Base-by-base conservation (phyloP, 768 basidiomycete species). In the Mycena belliarum region DNA sequence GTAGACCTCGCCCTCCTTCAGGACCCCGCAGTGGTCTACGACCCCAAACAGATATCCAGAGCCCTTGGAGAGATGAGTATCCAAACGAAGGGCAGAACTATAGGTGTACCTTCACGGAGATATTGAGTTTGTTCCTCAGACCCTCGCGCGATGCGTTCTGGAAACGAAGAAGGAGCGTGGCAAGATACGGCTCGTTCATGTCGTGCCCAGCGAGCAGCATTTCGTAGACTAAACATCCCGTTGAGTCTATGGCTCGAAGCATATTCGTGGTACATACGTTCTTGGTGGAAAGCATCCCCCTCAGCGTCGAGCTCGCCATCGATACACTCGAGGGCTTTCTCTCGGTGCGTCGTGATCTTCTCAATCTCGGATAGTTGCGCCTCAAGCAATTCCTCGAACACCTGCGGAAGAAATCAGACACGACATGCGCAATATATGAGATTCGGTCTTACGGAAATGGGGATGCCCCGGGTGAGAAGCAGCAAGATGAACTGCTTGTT, bases 1-100 rank as follows among this genome's bases (percentile, higher is more conserved):
- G 49, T 63, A 68, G 12, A 68, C 64, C 37, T 68, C 61, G n/a
- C 63, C 61, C 10, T 63, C 61, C n/a, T 64, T 41, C 4, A 68
- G 60, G 2, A 61, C 52, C 6, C 56, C 63, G 9, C 57, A 52
- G 50, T 66, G 63, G 45, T 68, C 67, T 4, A 62, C 61, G 1
- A 68, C 64, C 14, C 67, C 67, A 40, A 60, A 46, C 2, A 68
- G 29, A 29, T 61, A 49, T 1, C 44, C 54, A 2, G 67, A 65
- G 26, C 61, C 49, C 67, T 68, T 23, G 21, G 18, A 21, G 18
- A 18, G 2, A 24, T 35, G 8, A 56, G 23, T 4, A 15, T 20
- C 12, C 5, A 4, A 9, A 14, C 1, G 18, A 9, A 16, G 16
- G 16, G 10, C 8, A 16, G 4, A 46, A 16, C 2, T 8, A 44